Evolutionary conservation across 2,329 filamentous ascomycete genomes (phyloP).

Genomic region (Eurotiales sp.): DNA sequence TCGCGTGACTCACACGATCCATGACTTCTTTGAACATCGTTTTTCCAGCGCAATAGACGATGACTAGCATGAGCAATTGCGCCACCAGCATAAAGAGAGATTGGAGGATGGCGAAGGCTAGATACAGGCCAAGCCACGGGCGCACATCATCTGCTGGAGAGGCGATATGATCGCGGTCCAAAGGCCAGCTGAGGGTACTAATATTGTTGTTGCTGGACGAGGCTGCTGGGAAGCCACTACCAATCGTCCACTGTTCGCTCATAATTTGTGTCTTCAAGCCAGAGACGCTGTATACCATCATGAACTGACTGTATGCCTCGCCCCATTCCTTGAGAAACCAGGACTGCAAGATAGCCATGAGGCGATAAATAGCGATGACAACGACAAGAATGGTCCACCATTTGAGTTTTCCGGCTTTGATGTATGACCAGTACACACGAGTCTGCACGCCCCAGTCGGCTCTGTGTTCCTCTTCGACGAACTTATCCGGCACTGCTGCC

Average conservation of each 20-base stretch:
- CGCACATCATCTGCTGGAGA: slow-evolving; percentile 62
- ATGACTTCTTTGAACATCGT: slow-evolving; percentile 71
- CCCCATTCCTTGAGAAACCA: slow-evolving; percentile 89
- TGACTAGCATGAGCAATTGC: slow-evolving; percentile 67
- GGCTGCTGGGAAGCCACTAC: slow-evolving; percentile 20
- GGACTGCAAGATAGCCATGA: slow-evolving; percentile 62
- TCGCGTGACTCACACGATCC: slow-evolving; percentile 69
- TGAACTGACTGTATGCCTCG: slow-evolving; percentile 58
- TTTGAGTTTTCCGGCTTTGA: slow-evolving; percentile 70
- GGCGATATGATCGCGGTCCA: slow-evolving; percentile 47
- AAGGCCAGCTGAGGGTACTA: slow-evolving; percentile 9
- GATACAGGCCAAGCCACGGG: slow-evolving; percentile 72
- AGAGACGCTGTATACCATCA: slow-evolving; percentile 20
- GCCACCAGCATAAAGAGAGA: slow-evolving; percentile 59
- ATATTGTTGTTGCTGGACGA: slow-evolving; percentile 31
- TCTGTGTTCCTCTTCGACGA: slow-evolving; percentile 73
- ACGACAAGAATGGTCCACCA: slow-evolving; percentile 68
- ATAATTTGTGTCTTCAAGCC: slow-evolving; percentile 15
- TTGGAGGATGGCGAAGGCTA: slow-evolving; percentile 60
- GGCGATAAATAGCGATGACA: slow-evolving; percentile 61
- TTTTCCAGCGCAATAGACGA: slow-evolving; percentile 74
- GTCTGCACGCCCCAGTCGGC: slow-evolving; percentile 71
- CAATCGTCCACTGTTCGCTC: slow-evolving; percentile 11
- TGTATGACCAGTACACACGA: slow-evolving; percentile 78
- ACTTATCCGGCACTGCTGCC: slow-evolving; percentile 64